Conservation (phyloP, 371 early-diverging fungal species). For the Rhizopus stolonifer region DNA sequence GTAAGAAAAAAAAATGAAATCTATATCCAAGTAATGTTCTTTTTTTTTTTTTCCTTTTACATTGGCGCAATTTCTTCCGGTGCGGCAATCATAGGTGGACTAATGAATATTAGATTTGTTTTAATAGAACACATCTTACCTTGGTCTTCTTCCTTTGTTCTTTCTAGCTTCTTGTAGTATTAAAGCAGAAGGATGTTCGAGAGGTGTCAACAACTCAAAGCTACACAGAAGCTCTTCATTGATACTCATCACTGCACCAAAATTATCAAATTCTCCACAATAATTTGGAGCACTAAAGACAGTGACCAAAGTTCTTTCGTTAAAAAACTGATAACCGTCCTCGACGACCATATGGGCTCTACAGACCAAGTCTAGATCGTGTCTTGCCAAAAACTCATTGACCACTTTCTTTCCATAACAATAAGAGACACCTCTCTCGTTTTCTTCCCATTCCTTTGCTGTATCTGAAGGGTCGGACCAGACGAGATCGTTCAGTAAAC, state of each 20-base stretch:
- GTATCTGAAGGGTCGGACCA: slow-evolving; percentile 90
- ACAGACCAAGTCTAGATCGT: slow-evolving; percentile 90
- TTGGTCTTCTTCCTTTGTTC: slow-evolving; percentile 35
- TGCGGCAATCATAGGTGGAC: not conserved
- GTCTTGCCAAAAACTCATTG: slow-evolving; percentile 74
- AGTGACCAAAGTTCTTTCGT: slow-evolving; percentile 92
- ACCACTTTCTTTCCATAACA: slow-evolving; percentile 93
- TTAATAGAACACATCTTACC: slow-evolving; percentile 9
- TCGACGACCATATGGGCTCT: slow-evolving; percentile 98
- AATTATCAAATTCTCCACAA: slow-evolving; percentile 99
- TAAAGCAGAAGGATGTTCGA: slow-evolving; percentile 37
- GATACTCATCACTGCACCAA: slow-evolving; percentile 96
- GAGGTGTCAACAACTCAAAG: slow-evolving; percentile 64
- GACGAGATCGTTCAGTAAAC: slow-evolving; percentile 79
- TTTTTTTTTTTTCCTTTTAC: not conserved
- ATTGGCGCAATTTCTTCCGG: not conserved
- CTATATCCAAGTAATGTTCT: too few species aligned
- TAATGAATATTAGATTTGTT: not conserved
- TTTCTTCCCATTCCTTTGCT: slow-evolving; percentile 91
- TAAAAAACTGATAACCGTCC: slow-evolving; percentile 99
- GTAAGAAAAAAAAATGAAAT: not conserved
- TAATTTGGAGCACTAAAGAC: slow-evolving; percentile 99
- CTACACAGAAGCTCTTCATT: slow-evolving; percentile 93
- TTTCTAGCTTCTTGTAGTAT: slow-evolving; percentile 26
- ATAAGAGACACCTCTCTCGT: slow-evolving; percentile 96